Conservation (phyloP, 2,329 filamentous ascomycete species). For the Clarireedia monteithiana region DNA sequence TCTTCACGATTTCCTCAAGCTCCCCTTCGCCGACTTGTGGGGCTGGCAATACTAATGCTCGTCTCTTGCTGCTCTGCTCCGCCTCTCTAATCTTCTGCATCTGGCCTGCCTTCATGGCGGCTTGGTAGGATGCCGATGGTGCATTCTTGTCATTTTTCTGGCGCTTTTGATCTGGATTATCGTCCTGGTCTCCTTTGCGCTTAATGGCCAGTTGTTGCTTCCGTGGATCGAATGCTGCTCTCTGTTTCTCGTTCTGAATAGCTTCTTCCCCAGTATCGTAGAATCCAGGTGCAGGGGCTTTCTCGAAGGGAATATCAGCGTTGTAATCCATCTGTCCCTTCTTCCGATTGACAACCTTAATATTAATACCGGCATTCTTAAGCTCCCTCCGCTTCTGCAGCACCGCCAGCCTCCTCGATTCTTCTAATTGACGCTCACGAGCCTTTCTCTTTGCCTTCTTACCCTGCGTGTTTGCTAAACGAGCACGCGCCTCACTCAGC, state of each 20-base stretch:
- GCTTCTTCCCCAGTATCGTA: conserved; percentile 88
- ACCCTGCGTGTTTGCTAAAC: conserved; percentile 93
- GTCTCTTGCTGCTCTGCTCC: conserved; percentile 91
- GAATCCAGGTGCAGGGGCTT: conserved; percentile 79
- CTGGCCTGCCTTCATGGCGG: conserved; percentile 86
- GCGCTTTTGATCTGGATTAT: conserved; percentile 71
- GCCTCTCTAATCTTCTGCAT: conserved; percentile 93
- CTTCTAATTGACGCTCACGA: conserved; percentile 88
- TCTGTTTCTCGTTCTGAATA: conserved; percentile 71
- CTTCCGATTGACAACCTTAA: conserved; percentile 87
- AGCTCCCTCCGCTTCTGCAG: conserved; percentile 93
- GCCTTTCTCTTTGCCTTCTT: conserved; percentile 99
- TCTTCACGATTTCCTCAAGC: conserved; percentile 96
- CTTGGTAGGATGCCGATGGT: conserved; percentile 70
- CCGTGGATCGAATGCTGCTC: conserved; percentile 80
- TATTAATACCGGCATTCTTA: conserved; percentile 96
- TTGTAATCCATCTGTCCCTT: conserved; percentile 99
- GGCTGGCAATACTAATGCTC: conserved; percentile 71
- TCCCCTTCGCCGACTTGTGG: conserved; percentile 91
- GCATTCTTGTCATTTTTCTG: conserved; percentile 82
- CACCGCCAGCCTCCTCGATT: conserved; percentile 81
- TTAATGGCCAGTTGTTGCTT: conserved; percentile 90
- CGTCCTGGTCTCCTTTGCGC: conserved; percentile 85
- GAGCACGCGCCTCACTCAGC: conserved; percentile 93
- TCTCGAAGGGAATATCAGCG: conserved; percentile 96